Conservation (phyloP, 805 yeast species). For the Lipomyces kockii region DNA sequence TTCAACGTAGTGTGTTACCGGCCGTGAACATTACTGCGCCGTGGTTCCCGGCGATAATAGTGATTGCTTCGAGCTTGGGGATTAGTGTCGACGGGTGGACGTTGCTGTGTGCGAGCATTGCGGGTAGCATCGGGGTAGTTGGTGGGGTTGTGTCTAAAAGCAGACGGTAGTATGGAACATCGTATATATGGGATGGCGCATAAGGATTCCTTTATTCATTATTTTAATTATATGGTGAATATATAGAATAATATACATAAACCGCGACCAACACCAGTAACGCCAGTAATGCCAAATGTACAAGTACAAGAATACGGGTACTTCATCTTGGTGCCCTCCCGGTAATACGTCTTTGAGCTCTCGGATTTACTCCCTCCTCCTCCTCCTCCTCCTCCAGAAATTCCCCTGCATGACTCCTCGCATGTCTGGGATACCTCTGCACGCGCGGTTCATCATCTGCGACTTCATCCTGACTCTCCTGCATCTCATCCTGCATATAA, state of each 20-base stretch:
- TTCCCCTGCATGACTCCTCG: constrained; percentile 4
- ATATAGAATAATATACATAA: not conserved
- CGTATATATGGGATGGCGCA: not conserved
- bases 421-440: constrained; percentile 6
- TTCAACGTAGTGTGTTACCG: constrained; percentile 13
- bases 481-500: not conserved
- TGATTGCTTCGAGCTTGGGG: constrained; percentile 6
- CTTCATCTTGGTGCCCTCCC: constrained; percentile 1
- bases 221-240: not conserved
- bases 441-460: not conserved
- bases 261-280: not conserved
- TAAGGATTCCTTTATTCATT: not conserved
- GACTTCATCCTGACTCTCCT: not conserved
- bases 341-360: not conserved
- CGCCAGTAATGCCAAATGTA: not conserved
- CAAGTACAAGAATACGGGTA: not conserved
- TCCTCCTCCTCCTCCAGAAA: not conserved
- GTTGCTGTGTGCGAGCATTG: constrained; percentile 14
- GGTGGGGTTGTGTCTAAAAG: constrained; percentile 11
- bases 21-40: constrained; percentile 15
- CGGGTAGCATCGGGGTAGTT: constrained; percentile 8
- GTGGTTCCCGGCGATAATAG: constrained; percentile 15
- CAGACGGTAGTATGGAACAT: not conserved
- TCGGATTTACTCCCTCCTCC: not conserved
- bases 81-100: constrained; percentile 11